A percentile compares a stretch with the other conserved stretches of the same genome.
Evolutionary conservation across 129 eudicot genomes (phyloP).

Genomic region (Flaveria sonorensis): DNA sequence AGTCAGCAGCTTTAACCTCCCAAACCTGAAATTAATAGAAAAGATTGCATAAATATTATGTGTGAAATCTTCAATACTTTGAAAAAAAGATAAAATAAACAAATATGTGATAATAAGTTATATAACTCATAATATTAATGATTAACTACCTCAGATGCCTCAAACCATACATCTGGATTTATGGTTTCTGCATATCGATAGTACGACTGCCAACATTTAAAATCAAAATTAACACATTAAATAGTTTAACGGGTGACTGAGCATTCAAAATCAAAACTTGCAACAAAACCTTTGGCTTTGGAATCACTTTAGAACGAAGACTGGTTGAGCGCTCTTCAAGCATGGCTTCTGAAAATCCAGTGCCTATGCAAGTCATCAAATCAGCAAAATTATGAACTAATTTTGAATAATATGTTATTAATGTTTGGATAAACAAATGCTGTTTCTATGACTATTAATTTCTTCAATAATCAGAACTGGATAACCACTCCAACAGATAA

Average conservation of each 20-base stretch:
- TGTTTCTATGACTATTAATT: background rate
- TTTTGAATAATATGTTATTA: background rate
- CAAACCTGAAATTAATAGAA: slow-evolving; percentile 61
- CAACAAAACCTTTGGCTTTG: slow-evolving; percentile 71
- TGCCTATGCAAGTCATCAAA: slow-evolving; percentile 45
- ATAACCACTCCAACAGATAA: background rate
- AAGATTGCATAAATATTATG: slow-evolving; percentile 2
- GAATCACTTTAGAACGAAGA: slow-evolving; percentile 82
- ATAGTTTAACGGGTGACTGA: background rate
- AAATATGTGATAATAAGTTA: background rate
- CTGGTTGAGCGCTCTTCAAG: slow-evolving; percentile 89
- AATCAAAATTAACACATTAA: slow-evolving; percentile 21
- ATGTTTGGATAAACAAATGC: background rate
- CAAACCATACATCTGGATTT: slow-evolving; percentile 95
- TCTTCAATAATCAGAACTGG: background rate
- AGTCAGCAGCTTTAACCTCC: slow-evolving; percentile 99
- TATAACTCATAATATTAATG: slow-evolving; percentile 3
- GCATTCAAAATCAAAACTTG: background rate
- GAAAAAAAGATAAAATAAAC: background rate
- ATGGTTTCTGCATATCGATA: slow-evolving; percentile 65
- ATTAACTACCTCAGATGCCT: slow-evolving; percentile 77
- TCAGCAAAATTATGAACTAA: background rate
- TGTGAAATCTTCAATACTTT: background rate
- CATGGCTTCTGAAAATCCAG: slow-evolving; percentile 85
- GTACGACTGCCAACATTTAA: slow-evolving; percentile 60